Evolutionary conservation across 176 grass and related monocot genomes (phyloP).

Genomic region (Poa annua): DNA sequence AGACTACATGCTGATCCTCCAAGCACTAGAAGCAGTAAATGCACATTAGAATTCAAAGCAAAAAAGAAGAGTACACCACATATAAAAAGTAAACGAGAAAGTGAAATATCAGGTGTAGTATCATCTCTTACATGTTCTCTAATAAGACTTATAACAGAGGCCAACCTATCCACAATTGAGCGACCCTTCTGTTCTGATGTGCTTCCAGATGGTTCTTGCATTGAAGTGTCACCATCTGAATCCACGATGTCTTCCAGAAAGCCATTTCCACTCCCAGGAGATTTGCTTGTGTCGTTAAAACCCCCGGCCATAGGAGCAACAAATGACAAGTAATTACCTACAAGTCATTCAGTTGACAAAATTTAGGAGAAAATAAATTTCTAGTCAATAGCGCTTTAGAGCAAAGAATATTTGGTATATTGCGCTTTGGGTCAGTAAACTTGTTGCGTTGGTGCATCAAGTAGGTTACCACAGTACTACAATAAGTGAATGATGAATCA

Average conservation of each 20-base stretch:
- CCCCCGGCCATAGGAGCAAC: conserved; percentile 51
- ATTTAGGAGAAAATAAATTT: conserved; percentile 37
- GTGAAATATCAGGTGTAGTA: conserved; percentile 42
- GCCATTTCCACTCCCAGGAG: conserved; percentile 70
- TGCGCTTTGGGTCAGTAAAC: neutral
- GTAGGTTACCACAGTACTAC: conserved; percentile 4
- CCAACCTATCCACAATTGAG: conserved; percentile 57
- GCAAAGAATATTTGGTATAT: conserved; percentile 24
- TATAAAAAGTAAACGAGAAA: conserved; percentile 12
- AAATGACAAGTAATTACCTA: conserved; percentile 77
- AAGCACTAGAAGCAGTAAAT: conserved; percentile 52
- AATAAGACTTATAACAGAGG: conserved; percentile 55
- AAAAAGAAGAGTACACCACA: neutral
- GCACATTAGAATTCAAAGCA: conserved; percentile 38
- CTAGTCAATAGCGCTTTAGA: neutral
- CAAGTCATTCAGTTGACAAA: conserved; percentile 34
- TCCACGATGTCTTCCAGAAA: conserved; percentile 64
- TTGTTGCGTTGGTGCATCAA: neutral
- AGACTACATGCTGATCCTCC: conserved; percentile 62
- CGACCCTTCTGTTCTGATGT: conserved; percentile 46
- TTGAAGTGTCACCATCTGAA: conserved; percentile 43
- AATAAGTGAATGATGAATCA: conserved; percentile 13
- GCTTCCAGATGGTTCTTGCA: conserved; percentile 56
- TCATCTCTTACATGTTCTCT: conserved; percentile 67
- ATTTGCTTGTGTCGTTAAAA: conserved; percentile 50